phyloP scores from a whole-genome alignment of 2,329 filamentous ascomycete genomes.

The Clarireedia homoeocarpa region DNA sequence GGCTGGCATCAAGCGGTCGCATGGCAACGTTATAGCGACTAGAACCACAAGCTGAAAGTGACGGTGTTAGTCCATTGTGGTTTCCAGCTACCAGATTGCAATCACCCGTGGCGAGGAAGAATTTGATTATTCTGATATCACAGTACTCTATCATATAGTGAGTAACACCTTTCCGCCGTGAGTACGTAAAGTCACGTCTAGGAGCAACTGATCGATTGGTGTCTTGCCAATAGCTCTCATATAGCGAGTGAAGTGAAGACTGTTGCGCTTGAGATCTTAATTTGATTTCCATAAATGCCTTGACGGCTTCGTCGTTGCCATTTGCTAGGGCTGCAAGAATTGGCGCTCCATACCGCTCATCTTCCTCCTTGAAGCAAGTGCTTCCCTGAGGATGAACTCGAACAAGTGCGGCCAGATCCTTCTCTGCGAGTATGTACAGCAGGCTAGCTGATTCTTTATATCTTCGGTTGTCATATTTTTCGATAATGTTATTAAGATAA shows the following conservation, averaged over 20 bases:
- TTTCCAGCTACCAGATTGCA: background rate
- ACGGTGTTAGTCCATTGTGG: conserved; percentile 6
- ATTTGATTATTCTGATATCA: conserved; percentile 5
- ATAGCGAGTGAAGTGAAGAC: conserved; percentile 7
- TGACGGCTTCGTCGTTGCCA: conserved; percentile 24
- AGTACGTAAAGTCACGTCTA: conserved; percentile 11
- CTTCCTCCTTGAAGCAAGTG: conserved; percentile 19
- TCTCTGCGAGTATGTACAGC: conserved; percentile 33
- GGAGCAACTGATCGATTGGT: background rate
- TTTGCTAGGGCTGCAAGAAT: conserved; percentile 32
- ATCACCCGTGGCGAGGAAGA: background rate
- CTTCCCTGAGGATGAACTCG: conserved; percentile 18
- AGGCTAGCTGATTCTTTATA: conserved; percentile 24
- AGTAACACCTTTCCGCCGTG: conserved; percentile 1
- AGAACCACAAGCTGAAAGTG: background rate
- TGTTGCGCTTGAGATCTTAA: background rate
- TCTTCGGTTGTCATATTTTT: conserved; percentile 21
- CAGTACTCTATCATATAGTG: conserved; percentile 8
- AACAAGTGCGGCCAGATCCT: conserved; percentile 24
- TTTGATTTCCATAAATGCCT: conserved; percentile 21
- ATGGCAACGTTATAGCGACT: conserved; percentile 4
- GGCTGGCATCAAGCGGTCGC: conserved; percentile 1
- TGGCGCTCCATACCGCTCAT: conserved; percentile 29
- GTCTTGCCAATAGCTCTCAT: conserved; percentile 7
- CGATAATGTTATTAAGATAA: conserved; percentile 26